These are phyloP conservation scores for Spongiforma sp. DNA, from an alignment of 1,284 basidiomycete genomes.

Conservation along the genomic window DNA sequence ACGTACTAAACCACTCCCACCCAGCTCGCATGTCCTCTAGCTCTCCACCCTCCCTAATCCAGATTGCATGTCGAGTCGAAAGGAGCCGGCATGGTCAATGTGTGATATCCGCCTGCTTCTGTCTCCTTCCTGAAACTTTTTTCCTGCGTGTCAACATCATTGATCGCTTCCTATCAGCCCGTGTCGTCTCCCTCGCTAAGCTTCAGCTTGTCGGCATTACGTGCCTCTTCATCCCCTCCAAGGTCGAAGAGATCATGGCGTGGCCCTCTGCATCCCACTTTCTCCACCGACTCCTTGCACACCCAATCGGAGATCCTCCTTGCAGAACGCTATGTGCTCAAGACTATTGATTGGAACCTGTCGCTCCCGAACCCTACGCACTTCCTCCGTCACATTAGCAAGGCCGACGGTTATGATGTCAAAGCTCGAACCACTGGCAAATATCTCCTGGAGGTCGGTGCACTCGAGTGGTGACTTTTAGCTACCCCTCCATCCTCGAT, in stretches of 20 bases:
- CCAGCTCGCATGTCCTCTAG: constrained; percentile 44
- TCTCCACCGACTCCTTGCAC: constrained; percentile 86
- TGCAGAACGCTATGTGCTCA: constrained; percentile 93
- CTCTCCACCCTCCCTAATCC: constrained; percentile 84
- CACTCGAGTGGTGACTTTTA: constrained; percentile 88
- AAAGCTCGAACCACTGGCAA: constrained; percentile 93
- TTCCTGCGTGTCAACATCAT: constrained; percentile 96
- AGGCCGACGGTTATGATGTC: constrained; percentile 96
- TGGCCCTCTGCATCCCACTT: too few relatives aligned
- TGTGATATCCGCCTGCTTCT: constrained; percentile 94
- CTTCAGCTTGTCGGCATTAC: constrained; percentile 96
- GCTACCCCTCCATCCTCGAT: constrained; percentile 83
- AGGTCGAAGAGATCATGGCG: too few relatives aligned
- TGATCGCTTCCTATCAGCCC: constrained; percentile 93
- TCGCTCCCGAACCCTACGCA: constrained; percentile 95
- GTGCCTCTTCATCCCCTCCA: too few relatives aligned
- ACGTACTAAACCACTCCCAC: constrained; percentile 10
- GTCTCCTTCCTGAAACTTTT: constrained; percentile 93
- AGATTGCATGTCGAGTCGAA: constrained; percentile 90
- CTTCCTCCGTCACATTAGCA: constrained; percentile 91
- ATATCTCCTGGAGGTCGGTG: constrained; percentile 91
- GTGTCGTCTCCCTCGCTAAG: constrained; percentile 91
- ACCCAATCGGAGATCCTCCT: constrained; percentile 88
- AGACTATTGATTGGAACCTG: constrained; percentile 91
- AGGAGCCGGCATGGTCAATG: constrained; percentile 93